Base-by-base conservation (phyloP, 148 eudicot genomes). In the Talinum fruticosum region DNA sequence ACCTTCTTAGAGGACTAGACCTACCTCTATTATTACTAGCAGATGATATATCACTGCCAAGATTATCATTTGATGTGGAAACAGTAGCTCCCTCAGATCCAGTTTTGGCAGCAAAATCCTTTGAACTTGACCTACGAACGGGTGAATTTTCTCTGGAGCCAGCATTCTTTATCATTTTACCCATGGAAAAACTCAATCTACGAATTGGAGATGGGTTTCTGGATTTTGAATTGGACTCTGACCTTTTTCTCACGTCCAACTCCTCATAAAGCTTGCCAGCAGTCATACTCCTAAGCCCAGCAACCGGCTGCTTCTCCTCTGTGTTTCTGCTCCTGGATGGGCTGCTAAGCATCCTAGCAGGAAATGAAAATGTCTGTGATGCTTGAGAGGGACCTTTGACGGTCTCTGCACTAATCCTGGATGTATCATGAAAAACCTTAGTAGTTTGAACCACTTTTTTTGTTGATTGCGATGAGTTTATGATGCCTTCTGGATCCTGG, bases 1-100 rank as follows among this genome's bases (percentile, higher is more conserved):
- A 79, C 83, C 98, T 90, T 81, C 90, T 89, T 72, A 95, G 77
- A 78, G 98, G 98, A 83, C 98, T 95, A 18, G 86, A 86, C 75
- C 87, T 83, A 51, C 87, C 81, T 87, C 85, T 86, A 71, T 79
- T 75, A 62, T 62, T 62, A 77, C 45, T 76, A 66, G 64, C 80
- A 66, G 54, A 66, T 41, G 83, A 51, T 47, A 87, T 87, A 38
- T 86, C 82, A 32, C 71, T 78, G 21, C 78, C 73, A 23, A 83
- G 45, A 79, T 82, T 75, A 77, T 81, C 78, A 69, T 66, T 73
- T 28, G 68, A 66, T 66, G 72, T 8, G 26, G 86, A 61, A 82
- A 68, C 77, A 76, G 69, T 66, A 61, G 77, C 72, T 49, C 78
- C 81, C 23, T 81, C 81, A 32, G 84, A 73, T 51, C 81, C 80